phyloP scores from a whole-genome alignment of 2,329 filamentous ascomycete species.

The Colletotrichum phormii region DNA sequence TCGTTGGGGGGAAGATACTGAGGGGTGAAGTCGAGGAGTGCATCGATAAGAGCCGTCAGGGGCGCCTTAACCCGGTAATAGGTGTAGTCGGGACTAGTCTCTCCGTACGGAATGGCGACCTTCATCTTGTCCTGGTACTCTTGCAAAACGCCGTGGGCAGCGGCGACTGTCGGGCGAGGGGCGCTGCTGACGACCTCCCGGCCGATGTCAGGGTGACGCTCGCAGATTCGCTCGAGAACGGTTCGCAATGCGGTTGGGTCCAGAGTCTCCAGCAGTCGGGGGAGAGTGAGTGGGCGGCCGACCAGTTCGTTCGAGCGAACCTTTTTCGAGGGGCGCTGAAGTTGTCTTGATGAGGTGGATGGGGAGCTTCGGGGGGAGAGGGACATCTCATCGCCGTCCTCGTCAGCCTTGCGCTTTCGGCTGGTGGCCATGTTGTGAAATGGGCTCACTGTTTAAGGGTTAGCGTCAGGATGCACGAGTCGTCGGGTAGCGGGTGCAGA shows the following conservation, averaged over 20 bases:
- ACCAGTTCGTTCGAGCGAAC: conserved; percentile 72
- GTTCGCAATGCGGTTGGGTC: conserved; percentile 85
- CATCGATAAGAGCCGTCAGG: conserved; percentile 84
- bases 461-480: conserved; percentile 33
- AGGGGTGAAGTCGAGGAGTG: conserved; percentile 92
- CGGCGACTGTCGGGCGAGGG: conserved; percentile 85
- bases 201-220: conserved; percentile 86
- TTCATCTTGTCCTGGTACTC: conserved; percentile 85
- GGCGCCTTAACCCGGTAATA: conserved; percentile 92
- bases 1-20: conserved; percentile 96
- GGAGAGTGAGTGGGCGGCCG: conserved; percentile 66
- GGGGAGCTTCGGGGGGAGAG: conserved; percentile 89
- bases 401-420: conserved; percentile 88
- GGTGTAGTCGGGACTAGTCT: conserved; percentile 88
- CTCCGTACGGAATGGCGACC: conserved; percentile 86
- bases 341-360: conserved; percentile 75
- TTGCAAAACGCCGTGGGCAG: conserved; percentile 82
- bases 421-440: conserved; percentile 63
- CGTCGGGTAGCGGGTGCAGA: not conserved
- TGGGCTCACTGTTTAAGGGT: conserved; percentile 45
- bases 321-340: conserved; percentile 75
- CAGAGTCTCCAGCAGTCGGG: conserved; percentile 92
- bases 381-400: conserved; percentile 90
- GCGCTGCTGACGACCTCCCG: conserved; percentile 86
- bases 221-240: conserved; percentile 91